These are phyloP conservation scores for Yarrowia sp. DNA, from an alignment of 805 yeast species.

Conservation along the genomic window DNA sequence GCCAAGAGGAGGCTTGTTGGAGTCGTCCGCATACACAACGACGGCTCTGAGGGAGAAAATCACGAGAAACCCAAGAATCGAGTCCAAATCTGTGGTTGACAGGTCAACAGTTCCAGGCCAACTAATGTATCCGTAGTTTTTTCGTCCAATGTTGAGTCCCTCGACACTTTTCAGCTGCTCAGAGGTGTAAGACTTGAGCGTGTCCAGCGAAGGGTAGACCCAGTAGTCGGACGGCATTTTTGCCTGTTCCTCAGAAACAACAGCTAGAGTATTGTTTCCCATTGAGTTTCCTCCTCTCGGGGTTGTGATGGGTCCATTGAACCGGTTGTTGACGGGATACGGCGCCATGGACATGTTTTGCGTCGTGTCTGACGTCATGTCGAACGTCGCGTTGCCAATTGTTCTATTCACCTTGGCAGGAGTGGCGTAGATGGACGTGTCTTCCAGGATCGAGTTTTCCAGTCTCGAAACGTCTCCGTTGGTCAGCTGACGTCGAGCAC, in stretches of 20 bases:
- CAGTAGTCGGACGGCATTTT: constrained; percentile 66
- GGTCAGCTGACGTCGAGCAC: background rate
- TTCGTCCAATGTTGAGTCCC: constrained; percentile 75
- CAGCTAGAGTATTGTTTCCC: constrained; percentile 20
- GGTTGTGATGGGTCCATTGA: constrained; percentile 27
- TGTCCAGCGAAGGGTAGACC: constrained; percentile 74
- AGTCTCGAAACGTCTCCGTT: background rate
- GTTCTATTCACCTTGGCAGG: constrained; percentile 1
- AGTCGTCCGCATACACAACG: constrained; percentile 72
- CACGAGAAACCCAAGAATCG: constrained; percentile 69
- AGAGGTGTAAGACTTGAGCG: constrained; percentile 61
- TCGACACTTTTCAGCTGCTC: constrained; percentile 65
- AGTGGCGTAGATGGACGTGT: background rate
- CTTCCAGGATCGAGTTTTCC: constrained; percentile 11
- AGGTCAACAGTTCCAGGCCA: constrained; percentile 81
- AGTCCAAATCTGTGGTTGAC: constrained; percentile 64
- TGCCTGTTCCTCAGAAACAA: constrained; percentile 31
- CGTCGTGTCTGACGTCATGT: constrained; percentile 16
- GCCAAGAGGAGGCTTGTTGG: constrained; percentile 64
- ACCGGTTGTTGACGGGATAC: constrained; percentile 23
- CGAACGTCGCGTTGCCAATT: background rate
- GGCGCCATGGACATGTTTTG: constrained; percentile 16
- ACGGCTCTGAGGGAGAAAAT: constrained; percentile 67
- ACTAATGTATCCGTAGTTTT: constrained; percentile 72
- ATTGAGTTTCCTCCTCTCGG: background rate